phyloP scores from a whole-genome alignment of 179 eudicot genomes.

The Drosera spatulata region DNA sequence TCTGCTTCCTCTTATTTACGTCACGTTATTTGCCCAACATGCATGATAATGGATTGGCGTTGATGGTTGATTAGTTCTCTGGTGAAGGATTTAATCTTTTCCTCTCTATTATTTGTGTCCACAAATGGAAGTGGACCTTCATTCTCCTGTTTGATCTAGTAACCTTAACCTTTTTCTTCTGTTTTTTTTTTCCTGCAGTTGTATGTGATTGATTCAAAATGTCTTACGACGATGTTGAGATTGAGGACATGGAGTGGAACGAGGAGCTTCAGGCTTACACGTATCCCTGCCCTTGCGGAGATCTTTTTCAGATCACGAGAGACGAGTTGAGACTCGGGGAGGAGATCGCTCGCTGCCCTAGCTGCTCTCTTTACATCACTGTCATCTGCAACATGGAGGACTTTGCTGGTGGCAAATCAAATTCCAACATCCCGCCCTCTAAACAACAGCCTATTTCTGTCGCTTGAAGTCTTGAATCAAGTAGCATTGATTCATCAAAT shows the following conservation, averaged over 20 bases:
- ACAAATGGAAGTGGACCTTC: no score
- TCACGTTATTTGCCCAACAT: no score
- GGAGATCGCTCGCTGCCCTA: slow-evolving; percentile 88
- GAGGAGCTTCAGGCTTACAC: slow-evolving; percentile 67
- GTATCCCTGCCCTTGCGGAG: slow-evolving; percentile 88
- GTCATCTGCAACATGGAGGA: slow-evolving; percentile 80
- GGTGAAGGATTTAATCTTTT: no score
- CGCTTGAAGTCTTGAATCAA: slow-evolving; percentile 6
- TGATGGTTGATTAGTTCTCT: no score
- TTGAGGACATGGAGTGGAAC: slow-evolving; percentile 98
- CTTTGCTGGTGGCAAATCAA: slow-evolving; percentile 24
- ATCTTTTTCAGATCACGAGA: slow-evolving; percentile 74
- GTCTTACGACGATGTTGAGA: slow-evolving; percentile 50
- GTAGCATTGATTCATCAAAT: no score
- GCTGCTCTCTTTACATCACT: slow-evolving; percentile 85
- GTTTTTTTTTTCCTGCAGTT: no score
- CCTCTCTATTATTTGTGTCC: no score
- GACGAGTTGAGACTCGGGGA: slow-evolving; percentile 79
- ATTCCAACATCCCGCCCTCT: slow-evolving; percentile 26
- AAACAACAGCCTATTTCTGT: slow-evolving; percentile 50
- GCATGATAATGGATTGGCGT: no score
- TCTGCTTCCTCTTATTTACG: no score
- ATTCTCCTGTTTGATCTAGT: no score
- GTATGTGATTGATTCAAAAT: slow-evolving; percentile 3
- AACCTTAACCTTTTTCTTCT: no score